phyloP scores from a whole-genome alignment of 805 yeast species.

The Grigorovia transvaalensis region DNA sequence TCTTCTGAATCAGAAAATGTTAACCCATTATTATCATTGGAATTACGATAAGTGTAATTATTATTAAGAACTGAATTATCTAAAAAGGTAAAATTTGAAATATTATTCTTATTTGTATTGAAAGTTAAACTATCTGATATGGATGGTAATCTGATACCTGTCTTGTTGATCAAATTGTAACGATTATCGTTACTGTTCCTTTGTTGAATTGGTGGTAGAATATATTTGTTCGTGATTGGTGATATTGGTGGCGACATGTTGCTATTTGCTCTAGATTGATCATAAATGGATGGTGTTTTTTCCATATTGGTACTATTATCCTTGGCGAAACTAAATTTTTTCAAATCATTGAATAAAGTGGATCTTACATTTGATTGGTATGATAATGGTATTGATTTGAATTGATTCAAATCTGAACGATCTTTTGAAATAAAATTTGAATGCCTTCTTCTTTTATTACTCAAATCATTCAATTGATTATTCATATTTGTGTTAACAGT shows the following conservation, averaged over 20 bases:
- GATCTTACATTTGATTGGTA: conserved; percentile 23
- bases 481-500: neutral
- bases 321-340: neutral
- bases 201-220: neutral
- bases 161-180: neutral
- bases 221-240: neutral
- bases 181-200: neutral
- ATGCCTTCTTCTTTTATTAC: conserved; percentile 1
- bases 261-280: neutral
- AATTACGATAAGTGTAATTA: neutral
- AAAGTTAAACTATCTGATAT: neutral
- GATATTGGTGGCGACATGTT: neutral
- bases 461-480: neutral
- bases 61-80: neutral
- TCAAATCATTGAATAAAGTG: conserved; percentile 8
- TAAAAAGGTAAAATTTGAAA: neutral
- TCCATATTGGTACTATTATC: neutral
- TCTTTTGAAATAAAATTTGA: neutral
- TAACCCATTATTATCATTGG: conserved; percentile 15
- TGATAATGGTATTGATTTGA: neutral
- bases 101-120: neutral
- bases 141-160: neutral
- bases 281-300: neutral
- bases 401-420: neutral
- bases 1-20: conserved; percentile 62